Base-by-base conservation (phyloP, 2,329 filamentous ascomycete genomes). In the Ceratocystis albifundus region DNA sequence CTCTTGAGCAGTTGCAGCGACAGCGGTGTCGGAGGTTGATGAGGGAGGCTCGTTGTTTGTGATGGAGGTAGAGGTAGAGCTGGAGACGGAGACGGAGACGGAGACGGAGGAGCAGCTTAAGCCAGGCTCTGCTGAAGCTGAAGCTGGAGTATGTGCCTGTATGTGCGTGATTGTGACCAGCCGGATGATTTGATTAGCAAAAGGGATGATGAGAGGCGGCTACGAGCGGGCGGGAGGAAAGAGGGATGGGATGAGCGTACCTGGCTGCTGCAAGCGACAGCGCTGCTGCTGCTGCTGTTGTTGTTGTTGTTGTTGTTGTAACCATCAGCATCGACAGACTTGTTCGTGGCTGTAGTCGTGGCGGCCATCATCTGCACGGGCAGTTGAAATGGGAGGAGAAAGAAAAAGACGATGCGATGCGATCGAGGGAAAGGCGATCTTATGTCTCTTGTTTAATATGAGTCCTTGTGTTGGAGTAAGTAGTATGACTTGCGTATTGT, bases 291-390 rank as follows among this genome's bases (percentile, higher is more conserved):
- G n/a, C n/a, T n/a, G n/a, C n/a, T n/a, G n/a, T n/a, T n/a, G n/a
- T n/a, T n/a, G n/a, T n/a, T n/a, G n/a, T n/a, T n/a, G n/a, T n/a
- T n/a, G 36, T 41, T 41, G 36, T 41, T 41, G 59, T 63, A 44
- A 61, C 41, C 55, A 50, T 50, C 48, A 12, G 48, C 48, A 62
- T 67, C 62, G 66, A 61, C 66, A 68, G 66, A 65, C 59, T 68
- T 64, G 61, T 41, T 68, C 57, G 59, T 66, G 46, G 66, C 66
- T 59, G 36, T 36, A 41, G 64, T 63, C 61, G 66, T 32, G 61
- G 66, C 44, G 61, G 59, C 59, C 66, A 68, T 68, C 66, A 63
- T 68, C 66, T 68, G 61, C 59, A 59, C 41, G 55, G 36, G 62
- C 46, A 62, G 30, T 36, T 20, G n/a, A 61, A 22, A 30, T 48